Conservation (phyloP, 2,329 filamentous ascomycete species). For the Aspergillus ochraceus region DNA sequence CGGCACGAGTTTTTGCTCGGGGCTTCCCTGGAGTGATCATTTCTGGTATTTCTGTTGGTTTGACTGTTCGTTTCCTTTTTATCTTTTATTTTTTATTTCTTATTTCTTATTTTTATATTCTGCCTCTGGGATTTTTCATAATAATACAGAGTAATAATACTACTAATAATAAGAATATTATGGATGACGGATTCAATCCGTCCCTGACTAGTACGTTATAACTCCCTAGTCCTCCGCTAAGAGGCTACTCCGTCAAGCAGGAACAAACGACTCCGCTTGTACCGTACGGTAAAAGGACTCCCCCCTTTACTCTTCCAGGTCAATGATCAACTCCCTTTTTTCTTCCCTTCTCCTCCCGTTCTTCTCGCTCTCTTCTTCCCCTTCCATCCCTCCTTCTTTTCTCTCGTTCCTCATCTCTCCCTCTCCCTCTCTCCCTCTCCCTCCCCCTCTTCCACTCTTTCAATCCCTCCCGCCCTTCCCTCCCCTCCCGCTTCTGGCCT, state of each 20-base stretch:
- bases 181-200: not conserved
- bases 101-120: not conserved
- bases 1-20: not conserved
- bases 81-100: not conserved
- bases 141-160: too few species aligned
- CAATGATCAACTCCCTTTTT: constrained; percentile 22
- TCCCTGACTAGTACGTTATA: constrained; percentile 24
- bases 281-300: not conserved
- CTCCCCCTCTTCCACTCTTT: constrained; percentile 9
- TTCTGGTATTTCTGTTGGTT: not conserved
- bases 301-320: constrained; percentile 19
- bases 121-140: too few species aligned
- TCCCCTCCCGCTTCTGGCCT: constrained; percentile 8
- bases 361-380: constrained; percentile 3
- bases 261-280: constrained; percentile 17
- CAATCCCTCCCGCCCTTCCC: constrained; percentile 24
- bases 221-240: constrained; percentile 9
- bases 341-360: constrained; percentile 5
- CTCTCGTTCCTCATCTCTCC: constrained; percentile 14
- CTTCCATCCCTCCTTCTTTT: constrained; percentile 9
- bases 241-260: constrained; percentile 11
- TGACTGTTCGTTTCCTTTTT: too few species aligned
- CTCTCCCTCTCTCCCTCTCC: constrained; percentile 11
- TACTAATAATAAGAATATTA: too few species aligned
- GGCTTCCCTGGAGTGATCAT: not conserved